Evolutionary conservation across 2,329 filamentous ascomycete species (phyloP).

Genomic region (Colletotrichum godetiae): DNA sequence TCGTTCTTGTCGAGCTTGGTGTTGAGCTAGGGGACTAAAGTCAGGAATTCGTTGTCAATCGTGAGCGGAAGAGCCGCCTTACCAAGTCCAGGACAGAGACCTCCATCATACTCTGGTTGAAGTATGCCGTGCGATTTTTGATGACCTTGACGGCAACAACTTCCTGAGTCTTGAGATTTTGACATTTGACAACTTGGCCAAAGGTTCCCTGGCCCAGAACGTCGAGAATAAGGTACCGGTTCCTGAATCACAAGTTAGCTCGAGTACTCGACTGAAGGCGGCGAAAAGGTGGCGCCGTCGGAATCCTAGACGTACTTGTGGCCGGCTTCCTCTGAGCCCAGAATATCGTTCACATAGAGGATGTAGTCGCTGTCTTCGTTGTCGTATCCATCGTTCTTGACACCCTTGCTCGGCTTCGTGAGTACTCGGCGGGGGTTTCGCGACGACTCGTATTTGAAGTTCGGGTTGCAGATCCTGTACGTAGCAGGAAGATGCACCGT

Average conservation of each 20-base stretch:
- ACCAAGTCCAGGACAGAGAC: conserved; percentile 96
- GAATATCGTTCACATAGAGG: conserved; percentile 97
- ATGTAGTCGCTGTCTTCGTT: conserved; percentile 99
- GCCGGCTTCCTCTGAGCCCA: conserved; percentile 96
- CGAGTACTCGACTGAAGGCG: conserved; percentile 5
- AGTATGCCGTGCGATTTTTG: conserved; percentile 98
- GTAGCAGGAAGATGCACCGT: conserved; percentile 93
- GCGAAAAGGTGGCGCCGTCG: not conserved
- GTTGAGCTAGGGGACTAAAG: conserved; percentile 75
- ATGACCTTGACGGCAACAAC: conserved; percentile 99
- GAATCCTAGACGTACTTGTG: conserved; percentile 77
- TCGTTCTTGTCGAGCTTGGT: conserved; percentile 99
- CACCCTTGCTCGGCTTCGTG: conserved; percentile 97
- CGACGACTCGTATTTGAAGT: conserved; percentile 98
- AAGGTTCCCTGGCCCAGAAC: conserved; percentile 98
- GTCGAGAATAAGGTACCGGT: conserved; percentile 96
- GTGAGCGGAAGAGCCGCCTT: conserved; percentile 44
- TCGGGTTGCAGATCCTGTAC: conserved; percentile 97
- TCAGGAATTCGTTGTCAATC: conserved; percentile 4
- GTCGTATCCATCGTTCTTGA: conserved; percentile 98
- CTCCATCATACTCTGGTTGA: conserved; percentile 99
- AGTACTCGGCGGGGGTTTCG: conserved; percentile 94
- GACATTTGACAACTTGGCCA: conserved; percentile 98
- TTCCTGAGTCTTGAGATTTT: conserved; percentile 97
- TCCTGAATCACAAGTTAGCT: conserved; percentile 61